Percentiles rank a stretch among this genome's conserved stretches.
Evolutionary conservation across 768 basidiomycete species (phyloP).

Genomic region (Lentinula detonsa): DNA sequence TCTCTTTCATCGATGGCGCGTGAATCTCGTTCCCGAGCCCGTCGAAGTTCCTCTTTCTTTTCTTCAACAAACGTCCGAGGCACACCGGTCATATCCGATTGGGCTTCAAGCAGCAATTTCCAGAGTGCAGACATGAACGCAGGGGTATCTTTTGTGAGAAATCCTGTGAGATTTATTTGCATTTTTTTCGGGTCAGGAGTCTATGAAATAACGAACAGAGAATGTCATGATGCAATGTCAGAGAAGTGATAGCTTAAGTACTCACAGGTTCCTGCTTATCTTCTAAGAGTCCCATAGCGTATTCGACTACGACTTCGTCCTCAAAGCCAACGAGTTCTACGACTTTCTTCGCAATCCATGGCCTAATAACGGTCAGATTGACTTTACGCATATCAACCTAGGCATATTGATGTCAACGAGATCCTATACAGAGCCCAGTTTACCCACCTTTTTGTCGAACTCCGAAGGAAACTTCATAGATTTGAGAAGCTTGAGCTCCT

Average conservation of each 20-base stretch:
- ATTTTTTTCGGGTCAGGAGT: constrained; percentile 91
- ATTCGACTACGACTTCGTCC: constrained; percentile 96
- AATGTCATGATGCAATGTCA: not conserved
- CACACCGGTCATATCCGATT: constrained; percentile 81
- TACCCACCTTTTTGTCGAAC: constrained; percentile 76
- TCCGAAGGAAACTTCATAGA: constrained; percentile 85
- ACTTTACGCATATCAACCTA: constrained; percentile 96
- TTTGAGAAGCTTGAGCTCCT: constrained; percentile 86
- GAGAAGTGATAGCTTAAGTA: constrained; percentile 1
- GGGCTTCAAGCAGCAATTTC: constrained; percentile 90
- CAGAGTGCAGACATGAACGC: constrained; percentile 86
- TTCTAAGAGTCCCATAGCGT: constrained; percentile 91
- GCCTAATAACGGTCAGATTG: constrained; percentile 84
- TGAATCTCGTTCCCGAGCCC: constrained; percentile 54
- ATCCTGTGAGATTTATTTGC: constrained; percentile 92
- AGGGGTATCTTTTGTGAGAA: constrained; percentile 82
- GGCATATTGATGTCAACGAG: not conserved
- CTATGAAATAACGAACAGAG: constrained; percentile 19
- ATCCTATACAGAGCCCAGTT: not conserved
- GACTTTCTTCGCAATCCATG: constrained; percentile 94
- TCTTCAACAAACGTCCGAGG: constrained; percentile 87
- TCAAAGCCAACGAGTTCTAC: constrained; percentile 89
- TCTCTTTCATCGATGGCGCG: constrained; percentile 67
- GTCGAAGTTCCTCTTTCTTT: constrained; percentile 89
- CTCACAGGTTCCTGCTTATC: constrained; percentile 78